A percentile compares a stretch with the other conserved stretches of the same genome.
These are phyloP conservation scores for Pseudonitzschia delicatissima DNA, from an alignment of 108 stramenopile genomes.

Conservation along the genomic window DNA sequence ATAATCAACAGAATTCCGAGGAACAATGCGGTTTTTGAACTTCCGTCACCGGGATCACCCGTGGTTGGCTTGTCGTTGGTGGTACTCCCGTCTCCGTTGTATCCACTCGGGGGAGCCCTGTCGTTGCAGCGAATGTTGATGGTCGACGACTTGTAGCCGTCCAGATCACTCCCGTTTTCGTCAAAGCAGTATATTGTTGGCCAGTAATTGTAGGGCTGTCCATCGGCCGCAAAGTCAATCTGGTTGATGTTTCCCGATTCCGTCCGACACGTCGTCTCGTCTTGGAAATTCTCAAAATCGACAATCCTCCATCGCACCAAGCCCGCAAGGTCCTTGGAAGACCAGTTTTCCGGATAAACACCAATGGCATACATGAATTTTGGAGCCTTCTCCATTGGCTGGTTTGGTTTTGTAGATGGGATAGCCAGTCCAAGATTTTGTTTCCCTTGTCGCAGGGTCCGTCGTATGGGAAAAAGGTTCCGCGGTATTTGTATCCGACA, in stretches of 20 bases:
- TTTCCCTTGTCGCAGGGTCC: neutral
- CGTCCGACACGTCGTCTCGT: neutral
- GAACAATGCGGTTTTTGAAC: too few species aligned
- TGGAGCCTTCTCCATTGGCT: neutral
- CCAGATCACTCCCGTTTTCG: neutral
- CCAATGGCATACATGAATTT: conserved; percentile 1
- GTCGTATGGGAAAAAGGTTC: neutral
- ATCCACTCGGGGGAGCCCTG: neutral
- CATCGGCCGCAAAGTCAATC: conserved; percentile 19
- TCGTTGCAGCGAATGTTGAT: conserved; percentile 15
- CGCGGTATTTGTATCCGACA: neutral
- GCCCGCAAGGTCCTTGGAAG: neutral
- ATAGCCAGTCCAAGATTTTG: neutral
- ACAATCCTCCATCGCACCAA: conserved; percentile 8
- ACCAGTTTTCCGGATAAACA: neutral
- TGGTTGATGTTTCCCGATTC: neutral
- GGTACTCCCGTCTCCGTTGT: too few species aligned
- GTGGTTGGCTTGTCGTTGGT: too few species aligned
- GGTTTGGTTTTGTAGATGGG: neutral
- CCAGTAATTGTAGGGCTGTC: conserved; percentile 20
- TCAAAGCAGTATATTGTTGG: conserved; percentile 17
- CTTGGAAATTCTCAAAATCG: neutral
- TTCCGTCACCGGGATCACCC: too few species aligned
- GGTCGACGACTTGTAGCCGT: neutral
- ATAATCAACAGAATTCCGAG: too few species aligned